These are phyloP conservation scores for Scheffersomyces parashehatae DNA, from an alignment of 1,139 yeast species.

Conservation along the genomic window DNA sequence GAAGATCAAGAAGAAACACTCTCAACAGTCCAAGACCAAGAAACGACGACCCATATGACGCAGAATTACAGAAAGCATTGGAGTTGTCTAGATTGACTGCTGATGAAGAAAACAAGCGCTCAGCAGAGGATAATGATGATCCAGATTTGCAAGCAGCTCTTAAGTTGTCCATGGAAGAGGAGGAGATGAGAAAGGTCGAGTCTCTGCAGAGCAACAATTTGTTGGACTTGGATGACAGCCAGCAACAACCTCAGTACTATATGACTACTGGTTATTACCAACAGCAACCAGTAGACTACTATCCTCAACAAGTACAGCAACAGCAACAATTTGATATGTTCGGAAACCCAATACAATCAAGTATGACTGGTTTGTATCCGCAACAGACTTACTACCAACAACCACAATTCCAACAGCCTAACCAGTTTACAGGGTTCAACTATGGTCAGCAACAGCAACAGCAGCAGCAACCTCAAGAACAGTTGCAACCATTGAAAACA, in stretches of 20 bases:
- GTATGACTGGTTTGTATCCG: constrained; percentile 53
- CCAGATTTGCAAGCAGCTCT: constrained; percentile 81
- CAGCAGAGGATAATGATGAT: constrained; percentile 50
- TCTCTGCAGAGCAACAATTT: constrained; percentile 51
- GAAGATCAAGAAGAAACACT: constrained; percentile 22
- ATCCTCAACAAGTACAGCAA: constrained; percentile 12
- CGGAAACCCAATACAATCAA: constrained; percentile 71
- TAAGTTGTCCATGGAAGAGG: constrained; percentile 84
- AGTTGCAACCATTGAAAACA: constrained; percentile 62
- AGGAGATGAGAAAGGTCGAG: constrained; percentile 64
- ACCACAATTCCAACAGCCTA: constrained; percentile 9
- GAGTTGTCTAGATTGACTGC: constrained; percentile 84
- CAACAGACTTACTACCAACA: constrained; percentile 8
- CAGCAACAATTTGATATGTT: constrained; percentile 62
- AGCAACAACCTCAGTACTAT: constrained; percentile 25
- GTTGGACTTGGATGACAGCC: constrained; percentile 53
- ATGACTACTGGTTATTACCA: constrained; percentile 36
- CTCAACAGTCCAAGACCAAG: constrained; percentile 10
- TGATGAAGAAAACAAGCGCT: constrained; percentile 60
- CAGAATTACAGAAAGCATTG: constrained; percentile 80
- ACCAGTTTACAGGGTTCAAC: constrained; percentile 14
- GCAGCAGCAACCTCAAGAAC: constrained; percentile 42
- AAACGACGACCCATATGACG: constrained; percentile 56
- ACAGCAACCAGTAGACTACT: constrained; percentile 22
- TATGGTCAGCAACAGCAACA: constrained; percentile 28